Base-by-base conservation (phyloP, 2,329 filamentous ascomycete genomes). In the Ambrosiella cleistominuta region DNA sequence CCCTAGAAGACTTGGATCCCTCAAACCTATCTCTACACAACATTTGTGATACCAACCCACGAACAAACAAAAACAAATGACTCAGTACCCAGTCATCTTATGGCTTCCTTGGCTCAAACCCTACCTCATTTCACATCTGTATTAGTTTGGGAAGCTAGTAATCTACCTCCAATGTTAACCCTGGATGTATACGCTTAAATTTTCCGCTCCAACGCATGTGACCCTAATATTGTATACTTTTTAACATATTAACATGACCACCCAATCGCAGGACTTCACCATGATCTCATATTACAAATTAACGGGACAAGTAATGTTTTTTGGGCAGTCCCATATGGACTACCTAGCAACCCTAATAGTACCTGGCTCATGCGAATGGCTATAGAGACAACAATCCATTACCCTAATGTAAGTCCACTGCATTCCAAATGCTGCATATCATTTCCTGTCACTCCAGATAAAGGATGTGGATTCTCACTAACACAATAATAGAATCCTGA, bases 191-290 rank as follows among this genome's bases (percentile, higher is more conserved):
- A 72, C 63, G 61, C 64, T 2, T 60, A 64, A 7, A 68, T 75
- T 7, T 76, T 74, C 58, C 61, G 63, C 3, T 54, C 57, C n/a
- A 68, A 68, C 52, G 64, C 63, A 1, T 68, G 66, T 15, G 68
- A 59, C 50, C 45, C 60, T 2, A 49, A 58, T 13, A 74, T 74
- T 15, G 70, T 72, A 7, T 80, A 83, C 66, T 87, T 86, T 64
- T 78, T 87, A 56, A 75, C 87, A 42, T 82, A 87, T 66, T 83
- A 88, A 65, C 83, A 88, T 65, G 82, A 86, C 64, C 83, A 87
- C 65, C 84, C 83, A 1, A 67, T 85, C 49, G 81, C 83, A 8
- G 82, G 83, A 27, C 74, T 13, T 15, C 39, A 17, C 13, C 36
- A 40, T 70, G 84, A 87, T 66, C 72, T 87, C 17, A 74, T 83